phyloP scores from a whole-genome alignment of 2,329 filamentous ascomycete species.

The Alternaria tenuissima region DNA sequence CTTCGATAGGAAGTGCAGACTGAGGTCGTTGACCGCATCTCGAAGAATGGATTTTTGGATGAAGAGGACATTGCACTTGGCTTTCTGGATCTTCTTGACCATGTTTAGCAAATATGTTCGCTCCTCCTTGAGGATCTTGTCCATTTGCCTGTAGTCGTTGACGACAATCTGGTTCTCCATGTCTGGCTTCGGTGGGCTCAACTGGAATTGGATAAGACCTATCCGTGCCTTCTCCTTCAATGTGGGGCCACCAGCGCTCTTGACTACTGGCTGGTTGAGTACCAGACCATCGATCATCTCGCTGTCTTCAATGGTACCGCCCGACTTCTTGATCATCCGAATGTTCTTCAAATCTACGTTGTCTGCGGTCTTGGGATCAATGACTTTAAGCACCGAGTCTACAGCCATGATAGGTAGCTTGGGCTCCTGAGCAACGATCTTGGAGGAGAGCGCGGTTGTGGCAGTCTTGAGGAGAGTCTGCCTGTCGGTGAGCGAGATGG shows the following conservation, averaged over 20 bases:
- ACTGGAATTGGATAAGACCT: constrained; percentile 96
- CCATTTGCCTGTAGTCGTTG: constrained; percentile 99
- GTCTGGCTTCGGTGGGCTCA: constrained; percentile 97
- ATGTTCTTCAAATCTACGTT: constrained; percentile 98
- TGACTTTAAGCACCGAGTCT: constrained; percentile 93
- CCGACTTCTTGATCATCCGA: constrained; percentile 95
- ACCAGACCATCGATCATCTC: constrained; percentile 96
- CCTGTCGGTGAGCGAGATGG: constrained; percentile 87
- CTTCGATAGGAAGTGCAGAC: constrained; percentile 96
- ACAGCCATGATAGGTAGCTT: constrained; percentile 98
- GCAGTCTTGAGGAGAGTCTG: constrained; percentile 93
- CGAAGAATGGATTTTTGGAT: constrained; percentile 99
- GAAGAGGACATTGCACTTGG: constrained; percentile 97
- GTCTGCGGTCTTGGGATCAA: constrained; percentile 93
- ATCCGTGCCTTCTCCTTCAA: constrained; percentile 98
- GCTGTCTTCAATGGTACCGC: constrained; percentile 97
- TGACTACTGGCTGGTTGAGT: constrained; percentile 89
- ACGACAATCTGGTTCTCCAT: constrained; percentile 99
- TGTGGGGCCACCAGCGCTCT: constrained; percentile 88
- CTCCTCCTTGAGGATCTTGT: constrained; percentile 99
- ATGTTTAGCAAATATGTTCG: constrained; percentile 97
- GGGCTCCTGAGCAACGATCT: constrained; percentile 98
- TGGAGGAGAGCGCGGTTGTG: constrained; percentile 95
- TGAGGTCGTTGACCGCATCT: constrained; percentile 97
- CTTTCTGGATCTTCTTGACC: constrained; percentile 99